Base-by-base conservation (phyloP, 73 alveolate species). In the Symbiodinium natans region DNA sequence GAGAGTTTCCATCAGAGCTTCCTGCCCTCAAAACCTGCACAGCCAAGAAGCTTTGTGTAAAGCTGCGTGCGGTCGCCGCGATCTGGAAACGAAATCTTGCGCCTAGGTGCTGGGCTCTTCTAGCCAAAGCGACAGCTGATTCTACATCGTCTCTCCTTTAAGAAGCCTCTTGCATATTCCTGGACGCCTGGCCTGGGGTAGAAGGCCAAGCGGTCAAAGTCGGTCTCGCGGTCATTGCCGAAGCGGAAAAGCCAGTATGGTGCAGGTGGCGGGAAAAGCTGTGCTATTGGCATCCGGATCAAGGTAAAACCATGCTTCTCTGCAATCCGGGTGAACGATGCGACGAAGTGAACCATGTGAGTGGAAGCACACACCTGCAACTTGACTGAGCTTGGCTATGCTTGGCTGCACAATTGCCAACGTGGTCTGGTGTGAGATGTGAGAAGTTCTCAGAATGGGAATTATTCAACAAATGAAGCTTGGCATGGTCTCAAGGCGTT, bases 211-310 rank as follows among this genome's bases (percentile, higher is more conserved):
- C 95, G 95, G 75, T 89, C 95, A 74, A 89, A 40, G 74, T 89
- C 95, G 8, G 86, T 89, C 34, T 89, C 95, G 13, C 95, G 95
- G 74, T 89, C 95, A 36, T 68, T 77, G 86, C 86, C 86, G 86
- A 83, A 89, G 86, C 95, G 73, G 86, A 83, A 89, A 38, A 89
- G 87, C 95, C 95, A 89, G 74, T 89, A 83, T 2, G 95, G 95
- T 41, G 95, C 95, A 1, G 95, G 95, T 1, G 95, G 95, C 21
- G 95, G 95, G 42, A 89, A 89, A 29, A 89, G 73, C 86, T 89
- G 95, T 10, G 95, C 95, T 38, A 89, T 89, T 29, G 95, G 95
- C 46, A 89, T 15, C 42, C 95, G 95, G 63, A 89, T 89, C 39
- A 89, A n/a, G 41, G 86, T 68, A 43, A 89, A 89, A 31, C 95